Base-by-base conservation (phyloP, 2,329 filamentous ascomycete genomes). In the Allantophomopsis cytisporea region DNA sequence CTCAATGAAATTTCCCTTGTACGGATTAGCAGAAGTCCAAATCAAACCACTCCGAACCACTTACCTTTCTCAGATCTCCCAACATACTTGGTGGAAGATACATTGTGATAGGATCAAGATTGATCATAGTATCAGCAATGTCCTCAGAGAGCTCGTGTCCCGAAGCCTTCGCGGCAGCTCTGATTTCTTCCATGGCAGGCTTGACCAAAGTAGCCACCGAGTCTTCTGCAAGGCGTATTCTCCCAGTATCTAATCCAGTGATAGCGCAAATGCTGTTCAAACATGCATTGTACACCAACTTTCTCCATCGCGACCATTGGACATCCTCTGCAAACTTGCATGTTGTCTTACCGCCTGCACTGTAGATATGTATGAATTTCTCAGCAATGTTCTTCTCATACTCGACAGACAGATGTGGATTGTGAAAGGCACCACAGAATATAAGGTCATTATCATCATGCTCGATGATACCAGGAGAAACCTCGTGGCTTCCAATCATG, bases 1-100 rank as follows among this genome's bases (percentile, higher is more conserved):
- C 48, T 73, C 69, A 61, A 72, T 66, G 39, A 63, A 68, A 47
- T 72, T 73, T 13, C 69, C 65, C 64, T 64, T 43, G 20, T 10
- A 28, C 3, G 23, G 10, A 3, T 28, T 28, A 28, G 23, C 4
- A 8, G 4, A 13, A 34, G 5, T 34, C 13, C 14, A 12, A 5
- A 3, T 34, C 14, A 18, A 7, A 14, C 7, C 8, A 34, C 3
- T 8, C 7, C 14, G 7, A 8, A 18, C 14, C 14, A 12, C 32
- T 15, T 15, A 34, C 65, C 31, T 57, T 52, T 44, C 68, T 65
- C 64, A 65, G 69, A 46, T 71, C 68, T 14, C 64, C 46, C 35
- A 66, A 59, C 68, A 72, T 72, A 41, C 56, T 59, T n/a, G 56
- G 55, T 28, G 42, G 34, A 14, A 41, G 18, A 7, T 21, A 18